These are phyloP conservation scores for Leucoagaricus sp. DNA, from an alignment of 1,284 basidiomycete species.

Conservation along the genomic window DNA sequence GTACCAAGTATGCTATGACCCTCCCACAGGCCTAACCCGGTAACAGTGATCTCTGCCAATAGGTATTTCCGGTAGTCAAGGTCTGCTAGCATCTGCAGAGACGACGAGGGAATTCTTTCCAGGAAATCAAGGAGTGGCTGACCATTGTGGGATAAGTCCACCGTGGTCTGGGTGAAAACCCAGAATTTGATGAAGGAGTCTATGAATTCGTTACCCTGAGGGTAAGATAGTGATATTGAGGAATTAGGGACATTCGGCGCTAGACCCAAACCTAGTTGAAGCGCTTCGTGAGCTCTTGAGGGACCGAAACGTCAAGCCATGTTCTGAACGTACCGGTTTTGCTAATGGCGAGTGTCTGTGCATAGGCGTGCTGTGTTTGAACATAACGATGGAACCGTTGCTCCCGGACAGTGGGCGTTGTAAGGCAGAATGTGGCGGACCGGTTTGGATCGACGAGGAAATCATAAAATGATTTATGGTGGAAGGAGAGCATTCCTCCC, in stretches of 20 bases:
- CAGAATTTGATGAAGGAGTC: too few relatives aligned
- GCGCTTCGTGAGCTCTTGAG: neutral
- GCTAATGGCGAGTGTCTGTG: neutral
- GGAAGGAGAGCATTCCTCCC: neutral
- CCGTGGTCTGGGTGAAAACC: too few relatives aligned
- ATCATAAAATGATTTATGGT: slow-evolving; percentile 9
- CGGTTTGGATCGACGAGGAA: slow-evolving; percentile 1
- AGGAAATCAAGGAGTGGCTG: neutral
- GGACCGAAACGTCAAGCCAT: neutral
- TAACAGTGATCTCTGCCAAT: neutral
- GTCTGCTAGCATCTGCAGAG: neutral
- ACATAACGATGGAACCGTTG: neutral
- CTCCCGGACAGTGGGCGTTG: neutral
- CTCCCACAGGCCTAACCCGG: neutral
- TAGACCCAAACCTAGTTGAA: too few relatives aligned
- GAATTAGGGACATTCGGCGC: too few relatives aligned
- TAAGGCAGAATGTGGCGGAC: slow-evolving; percentile 3
- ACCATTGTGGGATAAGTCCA: neutral
- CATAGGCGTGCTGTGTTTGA: neutral
- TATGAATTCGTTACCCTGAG: too few relatives aligned
- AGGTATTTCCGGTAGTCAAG: neutral
- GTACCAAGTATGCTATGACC: neutral
- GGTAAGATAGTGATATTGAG: too few relatives aligned
- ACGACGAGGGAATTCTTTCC: neutral
- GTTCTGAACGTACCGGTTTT: neutral